Base-by-base conservation (phyloP, 805 yeast genomes). In the Starmerella bacillaris region DNA sequence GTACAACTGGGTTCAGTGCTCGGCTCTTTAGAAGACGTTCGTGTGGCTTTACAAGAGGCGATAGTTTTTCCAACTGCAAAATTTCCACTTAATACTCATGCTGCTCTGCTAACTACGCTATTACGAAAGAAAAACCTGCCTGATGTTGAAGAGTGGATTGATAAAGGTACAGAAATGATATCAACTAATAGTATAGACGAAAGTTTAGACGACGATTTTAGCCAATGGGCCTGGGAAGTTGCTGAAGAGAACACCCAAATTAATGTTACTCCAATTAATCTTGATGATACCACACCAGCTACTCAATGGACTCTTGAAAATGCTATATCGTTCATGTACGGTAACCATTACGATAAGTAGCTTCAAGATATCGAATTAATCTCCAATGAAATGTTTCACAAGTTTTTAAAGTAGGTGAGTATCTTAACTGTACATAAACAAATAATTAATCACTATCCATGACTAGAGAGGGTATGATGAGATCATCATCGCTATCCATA, bases 61-160 rank as follows among this genome's bases (percentile, higher is more conserved):
- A 82, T 78, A 34, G 84, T 74, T 1, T 86, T 70, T 49, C 98
- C 98, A 1, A 60, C 79, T 36, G 76, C 84, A 0, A 66, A 67
- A 16, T 89, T 86, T 51, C 95, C 95, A 6, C 70, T 92, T 0
- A 68, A 80, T 1, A 77, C 79, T 30, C 84, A 79, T 43, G 84
- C 78, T 48, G 78, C 82, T 2, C 62, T 89, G 24, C 58, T 84
- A 34, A 78, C 92, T 0, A 83, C 95, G 0, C 60, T 89, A 40
- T 55, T 89, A 40, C 66, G 96, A 39, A 89, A 84, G 53, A 86
- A 84, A 51, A 75, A 76, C 33, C 60, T 79, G 8, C 96, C 98
- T 0, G 95, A 84, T 42, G 92, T 86, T 2, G 78, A 73, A 34
- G 78, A 71, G 31, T 86, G 96, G 95, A 68, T 83, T 5, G 63